phyloP scores from a whole-genome alignment of 1,284 basidiomycete species.

The Microbotryum saponariae region DNA sequence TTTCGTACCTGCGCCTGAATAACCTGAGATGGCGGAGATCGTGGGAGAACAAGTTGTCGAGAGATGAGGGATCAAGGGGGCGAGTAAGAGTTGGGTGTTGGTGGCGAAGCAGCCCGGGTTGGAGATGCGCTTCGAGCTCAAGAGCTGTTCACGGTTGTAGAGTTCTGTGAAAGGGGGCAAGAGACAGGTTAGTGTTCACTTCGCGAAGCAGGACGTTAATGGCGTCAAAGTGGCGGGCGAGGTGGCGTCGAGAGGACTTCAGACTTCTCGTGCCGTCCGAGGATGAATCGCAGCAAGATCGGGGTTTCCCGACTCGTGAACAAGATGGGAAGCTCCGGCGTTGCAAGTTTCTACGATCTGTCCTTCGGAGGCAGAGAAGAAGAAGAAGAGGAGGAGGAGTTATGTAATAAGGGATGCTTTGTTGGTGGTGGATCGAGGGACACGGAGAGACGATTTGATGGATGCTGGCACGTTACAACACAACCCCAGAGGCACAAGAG shows the following conservation, averaged over 20 bases:
- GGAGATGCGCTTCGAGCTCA: conserved; percentile 71
- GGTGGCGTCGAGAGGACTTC: not conserved
- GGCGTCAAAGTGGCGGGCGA: not conserved
- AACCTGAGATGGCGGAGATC: conserved; percentile 87
- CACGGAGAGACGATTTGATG: too few relatives aligned
- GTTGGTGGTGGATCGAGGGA: too few relatives aligned
- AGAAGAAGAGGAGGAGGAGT: too few relatives aligned
- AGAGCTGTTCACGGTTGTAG: conserved; percentile 68
- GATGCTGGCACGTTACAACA: too few relatives aligned
- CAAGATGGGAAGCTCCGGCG: too few relatives aligned
- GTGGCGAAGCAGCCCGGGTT: conserved; percentile 98
- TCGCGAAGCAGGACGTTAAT: not conserved
- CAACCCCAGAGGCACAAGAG: too few relatives aligned
- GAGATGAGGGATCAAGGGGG: conserved; percentile 72
- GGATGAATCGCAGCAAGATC: too few relatives aligned
- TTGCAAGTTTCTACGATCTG: too few relatives aligned
- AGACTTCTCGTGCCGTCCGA: not conserved
- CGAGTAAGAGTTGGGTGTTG: conserved; percentile 81
- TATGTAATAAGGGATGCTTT: too few relatives aligned
- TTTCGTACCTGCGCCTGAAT: conserved; percentile 88
- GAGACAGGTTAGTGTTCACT: not conserved
- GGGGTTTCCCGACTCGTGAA: too few relatives aligned
- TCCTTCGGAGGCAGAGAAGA: too few relatives aligned
- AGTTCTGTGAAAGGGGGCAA: conserved; percentile 56
- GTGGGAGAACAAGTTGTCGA: conserved; percentile 56